These are phyloP conservation scores for Verticillium nonalfalfae DNA, from an alignment of 2,329 filamentous ascomycete species.

Conservation along the genomic window DNA sequence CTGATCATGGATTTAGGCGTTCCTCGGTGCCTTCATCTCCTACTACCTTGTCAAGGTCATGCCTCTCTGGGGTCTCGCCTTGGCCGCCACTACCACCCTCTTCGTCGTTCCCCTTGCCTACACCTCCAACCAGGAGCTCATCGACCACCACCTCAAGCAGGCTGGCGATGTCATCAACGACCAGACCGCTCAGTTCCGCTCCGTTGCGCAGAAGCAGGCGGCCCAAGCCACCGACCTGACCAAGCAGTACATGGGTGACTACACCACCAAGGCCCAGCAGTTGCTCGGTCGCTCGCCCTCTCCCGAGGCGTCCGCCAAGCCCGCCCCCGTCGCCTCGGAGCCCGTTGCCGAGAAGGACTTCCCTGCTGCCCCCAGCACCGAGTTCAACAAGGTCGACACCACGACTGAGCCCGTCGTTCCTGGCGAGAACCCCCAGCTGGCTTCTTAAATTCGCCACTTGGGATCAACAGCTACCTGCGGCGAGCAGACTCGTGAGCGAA, in stretches of 20 bases:
- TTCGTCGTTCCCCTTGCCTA: conserved; percentile 62
- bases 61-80: conserved; percentile 61
- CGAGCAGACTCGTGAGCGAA: neutral
- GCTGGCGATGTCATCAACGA: conserved; percentile 51
- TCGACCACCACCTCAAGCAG: conserved; percentile 56
- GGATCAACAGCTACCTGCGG: neutral
- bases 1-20: conserved; percentile 36
- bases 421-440: conserved; percentile 17
- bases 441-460: conserved; percentile 10
- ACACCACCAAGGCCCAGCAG: conserved; percentile 61
- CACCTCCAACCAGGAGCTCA: conserved; percentile 62
- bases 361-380: conserved; percentile 11
- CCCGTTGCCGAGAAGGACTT: conserved; percentile 14
- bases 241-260: conserved; percentile 63
- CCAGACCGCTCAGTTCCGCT: conserved; percentile 57
- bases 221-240: conserved; percentile 55
- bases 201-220: conserved; percentile 58
- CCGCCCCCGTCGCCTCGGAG: conserved; percentile 16
- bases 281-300: conserved; percentile 45
- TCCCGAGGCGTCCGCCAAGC: conserved; percentile 32
- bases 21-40: conserved; percentile 54
- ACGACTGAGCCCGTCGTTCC: conserved; percentile 18
- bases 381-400: conserved; percentile 14
- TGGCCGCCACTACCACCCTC: conserved; percentile 51
- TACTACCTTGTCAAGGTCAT: conserved; percentile 66